phyloP scores from a whole-genome alignment of 2,329 filamentous ascomycete species.

The Epicoccum nigrum region DNA sequence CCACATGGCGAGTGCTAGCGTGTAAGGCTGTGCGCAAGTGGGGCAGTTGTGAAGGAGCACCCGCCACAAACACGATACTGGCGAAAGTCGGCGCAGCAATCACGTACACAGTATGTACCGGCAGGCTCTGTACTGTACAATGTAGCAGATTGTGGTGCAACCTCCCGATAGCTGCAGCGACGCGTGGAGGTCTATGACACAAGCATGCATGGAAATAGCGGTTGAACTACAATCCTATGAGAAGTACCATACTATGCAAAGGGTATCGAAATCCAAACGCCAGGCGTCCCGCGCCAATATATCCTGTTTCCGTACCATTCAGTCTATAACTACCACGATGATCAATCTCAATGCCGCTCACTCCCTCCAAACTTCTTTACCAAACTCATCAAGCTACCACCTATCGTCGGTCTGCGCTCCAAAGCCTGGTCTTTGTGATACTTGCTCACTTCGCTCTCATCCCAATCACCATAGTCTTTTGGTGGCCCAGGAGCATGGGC shows the following conservation, averaged over 20 bases:
- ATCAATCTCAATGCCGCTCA: constrained; percentile 11
- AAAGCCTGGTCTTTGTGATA: constrained; percentile 26
- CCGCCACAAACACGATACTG: neutral
- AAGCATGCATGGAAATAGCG: no score
- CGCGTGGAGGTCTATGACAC: no score
- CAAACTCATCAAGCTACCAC: constrained; percentile 30
- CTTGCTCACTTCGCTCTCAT: constrained; percentile 20
- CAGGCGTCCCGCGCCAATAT: constrained; percentile 17
- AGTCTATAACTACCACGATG: no score
- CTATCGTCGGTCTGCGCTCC: constrained; percentile 37
- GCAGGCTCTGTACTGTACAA: no score
- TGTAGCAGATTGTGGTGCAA: no score
- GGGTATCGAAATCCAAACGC: constrained; percentile 15
- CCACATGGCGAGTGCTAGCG: constrained; percentile 6
- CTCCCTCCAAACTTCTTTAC: constrained; percentile 22
- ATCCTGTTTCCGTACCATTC: neutral
- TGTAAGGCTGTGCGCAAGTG: constrained; percentile 8
- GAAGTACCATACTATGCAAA: neutral
- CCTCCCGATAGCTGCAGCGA: no score
- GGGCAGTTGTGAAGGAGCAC: neutral
- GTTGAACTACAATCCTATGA: neutral
- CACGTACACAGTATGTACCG: no score
- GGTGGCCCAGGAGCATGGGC: neutral
- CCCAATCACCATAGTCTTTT: constrained; percentile 16
- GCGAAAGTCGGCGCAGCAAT: no score